phyloP scores from a whole-genome alignment of 2,329 filamentous ascomycete genomes.

The Botryotinia convoluta region DNA sequence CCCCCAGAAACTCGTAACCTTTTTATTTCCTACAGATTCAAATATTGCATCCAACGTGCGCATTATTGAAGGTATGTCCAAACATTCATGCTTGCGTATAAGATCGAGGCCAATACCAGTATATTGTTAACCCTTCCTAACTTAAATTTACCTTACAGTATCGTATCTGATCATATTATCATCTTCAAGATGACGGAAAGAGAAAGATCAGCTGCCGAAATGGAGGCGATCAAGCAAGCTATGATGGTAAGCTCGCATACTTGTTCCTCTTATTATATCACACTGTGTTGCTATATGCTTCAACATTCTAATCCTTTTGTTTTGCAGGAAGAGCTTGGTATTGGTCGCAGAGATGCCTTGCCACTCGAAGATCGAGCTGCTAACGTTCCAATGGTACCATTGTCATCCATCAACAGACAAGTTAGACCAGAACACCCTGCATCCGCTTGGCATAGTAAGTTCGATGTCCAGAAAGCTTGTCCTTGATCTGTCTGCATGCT shows the following conservation, averaged over 20 bases:
- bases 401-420: background rate
- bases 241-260: constrained; percentile 32
- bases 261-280: background rate
- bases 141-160: background rate
- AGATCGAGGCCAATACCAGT: background rate
- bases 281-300: background rate
- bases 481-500: background rate
- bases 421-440: constrained; percentile 14
- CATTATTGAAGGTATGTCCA: background rate
- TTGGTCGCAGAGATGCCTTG: constrained; percentile 31
- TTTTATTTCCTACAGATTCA: background rate
- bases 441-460: constrained; percentile 31
- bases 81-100: background rate
- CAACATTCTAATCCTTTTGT: background rate
- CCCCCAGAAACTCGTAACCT: background rate
- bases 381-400: background rate
- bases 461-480: background rate
- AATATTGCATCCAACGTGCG: background rate
- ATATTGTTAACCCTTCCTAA: background rate
- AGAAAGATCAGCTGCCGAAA: background rate
- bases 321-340: constrained; percentile 36
- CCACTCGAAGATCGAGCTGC: constrained; percentile 29
- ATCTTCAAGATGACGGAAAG: constrained; percentile 11
- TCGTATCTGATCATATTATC: background rate
- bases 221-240: constrained; percentile 26